Evolutionary conservation across 2,329 filamentous ascomycete genomes (phyloP), one percentile per base, ranked within the genome.

Genomic region (Diaporthe eres): DNA sequence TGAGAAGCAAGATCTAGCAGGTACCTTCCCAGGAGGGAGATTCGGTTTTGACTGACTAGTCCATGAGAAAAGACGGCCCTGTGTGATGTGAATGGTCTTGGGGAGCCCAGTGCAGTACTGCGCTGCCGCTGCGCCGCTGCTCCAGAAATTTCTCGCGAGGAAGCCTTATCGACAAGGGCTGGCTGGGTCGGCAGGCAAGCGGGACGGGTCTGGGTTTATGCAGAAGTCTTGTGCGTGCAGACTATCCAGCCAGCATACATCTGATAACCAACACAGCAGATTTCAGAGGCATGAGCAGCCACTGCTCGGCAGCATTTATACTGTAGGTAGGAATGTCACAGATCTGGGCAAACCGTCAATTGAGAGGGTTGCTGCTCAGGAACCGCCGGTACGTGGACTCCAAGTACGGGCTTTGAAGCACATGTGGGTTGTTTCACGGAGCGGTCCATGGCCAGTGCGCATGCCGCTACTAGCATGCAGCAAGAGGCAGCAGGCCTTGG

Each of bases 141-240:
- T 47, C 34, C 37, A 61, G 72, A 76, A 77, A 76, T 72, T 72
- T 74, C 25, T 39, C 19, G 31, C 34, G 5, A 5, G 31, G 39
- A 28, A 17, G 28, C 3, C 53, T 73, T 72, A 70, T 77, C 68
- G 75, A 70, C 47, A 75, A 65, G 47, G n/a, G 9, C 25, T 10
- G 47, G 49, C 25, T 15, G 47, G 31, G 31, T 51, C 61, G 75
- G 71, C 71, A 73, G 74, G 76, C 76, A 77, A 12, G 37, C 44
- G 10, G 31, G 42, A 31, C 10, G 60, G 61, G 42, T 65, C 61
- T 65, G 61, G 12, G 15, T 34, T 44, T 22, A 63, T 3, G 47
- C 39, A 25, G 49, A 25, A 19, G 22, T 31, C 6, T 44, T 19
- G 7, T 49, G 44, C 2, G 22, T 60, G 31, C 39, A 63, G 4